Evolutionary conservation across 1,139 yeast genomes (phyloP), one percentile per base, ranked within the genome.

Genomic region (Suhomyces bolitotheri): DNA sequence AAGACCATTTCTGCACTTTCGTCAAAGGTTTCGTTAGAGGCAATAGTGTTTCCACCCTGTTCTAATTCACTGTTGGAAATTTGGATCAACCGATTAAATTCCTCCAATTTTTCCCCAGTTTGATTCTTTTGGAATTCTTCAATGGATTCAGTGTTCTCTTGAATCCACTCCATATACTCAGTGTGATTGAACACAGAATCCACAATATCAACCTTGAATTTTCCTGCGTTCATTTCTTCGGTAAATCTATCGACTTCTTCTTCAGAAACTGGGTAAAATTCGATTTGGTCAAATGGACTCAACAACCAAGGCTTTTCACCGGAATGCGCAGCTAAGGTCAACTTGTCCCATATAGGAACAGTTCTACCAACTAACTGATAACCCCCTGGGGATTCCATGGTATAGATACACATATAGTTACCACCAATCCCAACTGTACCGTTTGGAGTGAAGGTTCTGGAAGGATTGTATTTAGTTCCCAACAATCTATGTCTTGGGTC

Each of bases 371-470:
- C 92, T 52, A 92, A 75, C 67, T 90, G 97, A 64, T 92, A 92
- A 20, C 98, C 98, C 64, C 98, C 98, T 35, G 98, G 98, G 16
- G 96, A 87, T 51, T 90, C 96, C 90, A 90, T 89, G 29, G 97
- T 89, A 64, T 92, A 92, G 50, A 92, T 90, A 70, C 97, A 90
- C 97, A 90, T 89, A 71, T 89, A 92, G 82, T 83, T 88, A 50
- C 97, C 97, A 47, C 97, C 98, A 58, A 92, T 82, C 54, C 98
- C 98, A 46, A 92, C 97, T 24, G 94, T 85, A 50, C 97, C 98
- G 55, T 88, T 87, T 27, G 97, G 96, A 4, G 98, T 92, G 67
- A 74, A 88, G 1, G 97, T 88, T 71, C 98, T 80, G 12, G 96
- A 86, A 19, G 98, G 98, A 54, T 92, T 92, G 64, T 92, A 92